Conservation (phyloP, 345 rosid genomes). For the Isatis tinctoria region DNA sequence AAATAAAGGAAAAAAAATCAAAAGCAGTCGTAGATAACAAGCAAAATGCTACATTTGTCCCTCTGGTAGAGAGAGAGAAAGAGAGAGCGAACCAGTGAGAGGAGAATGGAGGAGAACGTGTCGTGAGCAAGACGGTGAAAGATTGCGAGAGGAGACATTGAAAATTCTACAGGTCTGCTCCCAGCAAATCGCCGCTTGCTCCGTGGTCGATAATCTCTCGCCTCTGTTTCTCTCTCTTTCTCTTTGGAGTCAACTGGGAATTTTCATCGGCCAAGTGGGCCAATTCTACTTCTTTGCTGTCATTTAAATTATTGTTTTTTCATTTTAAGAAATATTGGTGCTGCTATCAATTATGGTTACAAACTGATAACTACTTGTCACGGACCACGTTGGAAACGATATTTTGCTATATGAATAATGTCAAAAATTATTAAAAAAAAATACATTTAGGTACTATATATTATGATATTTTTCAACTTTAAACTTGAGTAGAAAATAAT, state of each 20-base stretch:
- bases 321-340: not conserved
- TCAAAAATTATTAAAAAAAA: not conserved
- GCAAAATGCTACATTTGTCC: constrained; percentile 23
- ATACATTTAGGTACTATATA: not conserved
- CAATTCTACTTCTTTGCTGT: not conserved
- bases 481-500: too few relatives aligned
- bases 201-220: constrained; percentile 16
- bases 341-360: not conserved
- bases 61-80: not conserved
- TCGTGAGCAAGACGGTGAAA: constrained; percentile 17
- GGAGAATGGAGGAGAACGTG: constrained; percentile 21
- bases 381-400: not conserved
- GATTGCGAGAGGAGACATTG: constrained; percentile 30
- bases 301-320: not conserved
- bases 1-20: not conserved
- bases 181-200: constrained; percentile 23
- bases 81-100: constrained; percentile 24
- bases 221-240: not conserved
- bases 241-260: constrained; percentile 20
- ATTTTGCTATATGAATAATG: not conserved
- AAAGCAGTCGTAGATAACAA: constrained; percentile 22
- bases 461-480: not conserved
- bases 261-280: constrained; percentile 25
- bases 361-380: not conserved
- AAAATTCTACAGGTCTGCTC: not conserved